Conservation (phyloP, 2,329 filamentous ascomycete genomes). For the Lithohypha guttulata region DNA sequence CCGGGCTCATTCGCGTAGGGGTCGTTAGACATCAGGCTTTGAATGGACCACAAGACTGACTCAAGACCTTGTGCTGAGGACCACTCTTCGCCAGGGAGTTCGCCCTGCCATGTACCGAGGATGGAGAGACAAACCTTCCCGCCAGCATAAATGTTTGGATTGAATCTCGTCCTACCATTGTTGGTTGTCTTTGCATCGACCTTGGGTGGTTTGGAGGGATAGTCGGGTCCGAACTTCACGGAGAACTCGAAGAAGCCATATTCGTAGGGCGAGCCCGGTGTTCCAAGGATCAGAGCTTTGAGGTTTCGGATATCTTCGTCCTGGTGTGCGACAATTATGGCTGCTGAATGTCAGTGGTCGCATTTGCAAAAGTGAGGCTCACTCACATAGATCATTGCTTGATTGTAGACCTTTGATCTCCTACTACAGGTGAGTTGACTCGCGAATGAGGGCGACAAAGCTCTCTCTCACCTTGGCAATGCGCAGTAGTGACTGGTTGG, state of each 20-base stretch:
- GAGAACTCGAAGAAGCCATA: conserved; percentile 92
- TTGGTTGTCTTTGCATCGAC: conserved; percentile 75
- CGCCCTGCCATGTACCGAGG: conserved; percentile 87
- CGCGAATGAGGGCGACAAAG: conserved; percentile 1
- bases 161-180: conserved; percentile 77
- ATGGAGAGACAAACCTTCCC: conserved; percentile 95
- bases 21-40: conserved; percentile 87
- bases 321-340: conserved; percentile 76
- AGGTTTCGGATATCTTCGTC: conserved; percentile 85
- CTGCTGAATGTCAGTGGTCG: conserved; percentile 13
- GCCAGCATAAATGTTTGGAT: conserved; percentile 86
- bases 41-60: conserved; percentile 87
- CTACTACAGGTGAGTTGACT: conserved; percentile 34
- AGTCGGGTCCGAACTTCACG: conserved; percentile 44
- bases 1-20: conserved; percentile 96
- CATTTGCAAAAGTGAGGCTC: conserved; percentile 7
- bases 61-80: conserved; percentile 91
- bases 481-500: conserved; percentile 77
- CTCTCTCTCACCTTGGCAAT: conserved; percentile 60
- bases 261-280: conserved; percentile 89
- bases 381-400: conserved; percentile 69
- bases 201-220: conserved; percentile 56
- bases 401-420: conserved; percentile 80
- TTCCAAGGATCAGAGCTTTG: conserved; percentile 78
- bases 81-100: conserved; percentile 78